These are phyloP conservation scores for Floccularia luteovirens DNA, from an alignment of 768 basidiomycete species.

Conservation along the genomic window DNA sequence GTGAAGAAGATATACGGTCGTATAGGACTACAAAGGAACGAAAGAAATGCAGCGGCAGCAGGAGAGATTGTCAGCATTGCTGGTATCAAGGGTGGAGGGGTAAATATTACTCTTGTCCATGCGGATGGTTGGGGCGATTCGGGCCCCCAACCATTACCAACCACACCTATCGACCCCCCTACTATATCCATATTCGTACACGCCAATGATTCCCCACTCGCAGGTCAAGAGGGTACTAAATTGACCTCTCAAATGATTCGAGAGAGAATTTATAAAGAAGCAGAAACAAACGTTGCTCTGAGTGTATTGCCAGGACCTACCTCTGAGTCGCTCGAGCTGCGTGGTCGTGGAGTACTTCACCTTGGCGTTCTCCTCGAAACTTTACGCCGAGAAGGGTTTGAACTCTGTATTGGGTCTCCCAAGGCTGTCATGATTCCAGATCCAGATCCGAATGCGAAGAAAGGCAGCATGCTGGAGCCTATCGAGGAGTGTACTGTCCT, in stretches of 20 bases:
- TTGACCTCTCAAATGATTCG: slow-evolving; percentile 42
- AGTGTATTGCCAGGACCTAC: slow-evolving; percentile 40
- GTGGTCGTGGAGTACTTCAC: slow-evolving; percentile 40
- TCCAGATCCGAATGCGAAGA: slow-evolving; percentile 19
- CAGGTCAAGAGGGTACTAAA: slow-evolving; percentile 37
- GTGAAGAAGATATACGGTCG: slow-evolving; percentile 36
- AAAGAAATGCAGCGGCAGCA: slow-evolving; percentile 35
- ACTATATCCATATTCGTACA: slow-evolving; percentile 41
- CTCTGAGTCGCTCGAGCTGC: slow-evolving; percentile 40
- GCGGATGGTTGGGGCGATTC: slow-evolving; percentile 35
- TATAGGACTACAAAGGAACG: slow-evolving; percentile 32
- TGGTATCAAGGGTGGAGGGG: slow-evolving; percentile 38
- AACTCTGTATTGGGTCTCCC: slow-evolving; percentile 38
- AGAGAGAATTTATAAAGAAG: slow-evolving; percentile 40
- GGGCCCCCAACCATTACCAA: slow-evolving; percentile 30
- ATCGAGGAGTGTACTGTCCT: slow-evolving; percentile 38
- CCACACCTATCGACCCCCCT: slow-evolving; percentile 43
- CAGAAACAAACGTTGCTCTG: slow-evolving; percentile 44
- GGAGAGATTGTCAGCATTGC: slow-evolving; percentile 44
- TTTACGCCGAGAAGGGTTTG: slow-evolving; percentile 40
- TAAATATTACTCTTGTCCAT: slow-evolving; percentile 36
- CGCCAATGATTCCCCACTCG: slow-evolving; percentile 40
- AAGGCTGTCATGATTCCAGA: slow-evolving; percentile 41
- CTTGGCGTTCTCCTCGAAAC: slow-evolving; percentile 45
- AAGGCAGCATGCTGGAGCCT: slow-evolving; percentile 33